Base-by-base conservation (phyloP, 2,329 filamentous ascomycete species). In the Erysiphe pulchra region DNA sequence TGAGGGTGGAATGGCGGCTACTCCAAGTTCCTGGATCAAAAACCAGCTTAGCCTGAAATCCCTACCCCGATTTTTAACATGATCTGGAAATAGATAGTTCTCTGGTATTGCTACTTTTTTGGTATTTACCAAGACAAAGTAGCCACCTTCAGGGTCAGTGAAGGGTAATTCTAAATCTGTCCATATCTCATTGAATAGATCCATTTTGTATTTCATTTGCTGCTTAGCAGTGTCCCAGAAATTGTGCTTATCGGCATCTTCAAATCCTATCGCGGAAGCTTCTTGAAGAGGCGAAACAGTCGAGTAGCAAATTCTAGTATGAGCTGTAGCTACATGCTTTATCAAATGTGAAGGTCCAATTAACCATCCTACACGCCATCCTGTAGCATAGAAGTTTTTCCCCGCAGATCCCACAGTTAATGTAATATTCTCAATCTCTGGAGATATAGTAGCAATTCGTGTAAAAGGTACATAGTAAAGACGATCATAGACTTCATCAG, bases 21-120 rank as follows among this genome's bases (percentile, higher is more conserved):
- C 84, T 10, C 90, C 90, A 17, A 98, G 68, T 65, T 98, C 87
- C 60, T 86, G 86, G 62, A 98, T 98, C 55, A 94, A 64, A 65
- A 95, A 95, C 87, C 87, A 98, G 33, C 77, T 75, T 42, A 98
- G 71, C 67, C 92, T 83, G 65, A 95, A 98, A 60, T 98, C 90
- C 30, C 90, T 70, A 20, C 90, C 84, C 1, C 90, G 73, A 56
- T 69, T 76, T 13, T 80, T 82, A 33, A 98, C 87, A 58, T 94
- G 84, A 1, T 77, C 68, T 28, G 90, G 90, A 67, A 95, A 95
- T 0, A 78, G 72, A 60, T 95, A 98, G 58, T 77, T 76, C 4
- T 69, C 70, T 0, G 90, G 90, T 5, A 98, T 60, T 59, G 80
- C 75, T 47, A 98, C 83, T 59, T 87, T 86, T 47, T 73, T 68